phyloP scores from a whole-genome alignment of 2,329 filamentous ascomycete species.

The Graphiopsis chlorocephala region DNA sequence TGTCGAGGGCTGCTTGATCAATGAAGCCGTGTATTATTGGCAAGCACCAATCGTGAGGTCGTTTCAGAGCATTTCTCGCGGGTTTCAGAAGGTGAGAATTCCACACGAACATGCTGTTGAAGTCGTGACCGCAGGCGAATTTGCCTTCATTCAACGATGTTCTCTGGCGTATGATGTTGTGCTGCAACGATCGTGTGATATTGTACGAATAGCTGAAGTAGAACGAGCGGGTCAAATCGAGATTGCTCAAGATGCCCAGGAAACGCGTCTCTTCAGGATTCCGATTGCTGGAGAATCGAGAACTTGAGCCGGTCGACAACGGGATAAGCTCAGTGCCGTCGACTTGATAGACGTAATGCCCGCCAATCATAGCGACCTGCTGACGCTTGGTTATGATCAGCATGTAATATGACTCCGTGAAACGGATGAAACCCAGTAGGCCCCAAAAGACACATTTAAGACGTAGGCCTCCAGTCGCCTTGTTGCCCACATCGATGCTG shows the following conservation, averaged over 20 bases:
- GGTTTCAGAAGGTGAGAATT: slow-evolving; percentile 86
- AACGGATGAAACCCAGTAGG: slow-evolving; percentile 88
- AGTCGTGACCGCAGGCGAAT: slow-evolving; percentile 57
- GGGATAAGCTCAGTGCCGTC: slow-evolving; percentile 91
- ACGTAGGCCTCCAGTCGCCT: slow-evolving; percentile 82
- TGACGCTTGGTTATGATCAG: slow-evolving; percentile 92
- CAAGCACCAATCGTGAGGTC: slow-evolving; percentile 92
- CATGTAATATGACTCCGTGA: slow-evolving; percentile 97
- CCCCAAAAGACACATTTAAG: slow-evolving; percentile 91
- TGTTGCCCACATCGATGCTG: slow-evolving; percentile 93
- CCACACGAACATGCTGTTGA: slow-evolving; percentile 98
- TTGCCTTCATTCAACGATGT: slow-evolving; percentile 65
- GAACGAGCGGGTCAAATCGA: slow-evolving; percentile 87
- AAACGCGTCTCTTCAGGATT: slow-evolving; percentile 90
- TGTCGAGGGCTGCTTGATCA: slow-evolving; percentile 70
- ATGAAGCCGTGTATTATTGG: slow-evolving; percentile 96
- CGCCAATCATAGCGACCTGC: slow-evolving; percentile 92
- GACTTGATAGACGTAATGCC: slow-evolving; percentile 93
- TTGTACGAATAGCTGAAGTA: slow-evolving; percentile 99
- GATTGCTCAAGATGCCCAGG: slow-evolving; percentile 80
- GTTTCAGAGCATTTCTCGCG: slow-evolving; percentile 65
- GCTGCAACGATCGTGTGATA: slow-evolving; percentile 85
- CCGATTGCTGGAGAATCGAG: slow-evolving; percentile 71
- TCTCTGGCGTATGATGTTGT: slow-evolving; percentile 83
- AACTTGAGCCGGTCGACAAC: slow-evolving; percentile 66